These are phyloP conservation scores for Eucalyptus grandis DNA, from an alignment of 345 rosid genomes.

Conservation along the genomic window DNA sequence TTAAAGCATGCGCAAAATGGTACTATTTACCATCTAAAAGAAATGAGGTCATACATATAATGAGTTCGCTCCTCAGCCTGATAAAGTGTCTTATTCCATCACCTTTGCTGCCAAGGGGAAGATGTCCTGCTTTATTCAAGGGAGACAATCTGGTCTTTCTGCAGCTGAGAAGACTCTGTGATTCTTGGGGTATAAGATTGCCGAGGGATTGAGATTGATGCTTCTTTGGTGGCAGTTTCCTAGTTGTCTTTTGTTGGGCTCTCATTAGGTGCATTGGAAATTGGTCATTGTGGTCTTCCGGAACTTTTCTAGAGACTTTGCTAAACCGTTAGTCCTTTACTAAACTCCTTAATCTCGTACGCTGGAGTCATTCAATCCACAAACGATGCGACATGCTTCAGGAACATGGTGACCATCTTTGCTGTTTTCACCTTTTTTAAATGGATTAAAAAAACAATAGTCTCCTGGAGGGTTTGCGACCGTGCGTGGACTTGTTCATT, in stretches of 20 bases:
- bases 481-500: neutral
- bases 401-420: neutral
- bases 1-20: neutral
- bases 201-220: neutral
- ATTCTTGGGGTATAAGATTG: neutral
- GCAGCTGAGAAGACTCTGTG: neutral
- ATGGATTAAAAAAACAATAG: neutral
- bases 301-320: neutral
- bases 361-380: neutral
- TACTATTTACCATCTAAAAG: neutral
- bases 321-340: neutral
- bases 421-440: neutral
- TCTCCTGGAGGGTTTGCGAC: neutral
- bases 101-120: neutral
- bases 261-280: neutral
- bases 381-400: neutral
- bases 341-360: neutral
- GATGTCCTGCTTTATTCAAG: neutral
- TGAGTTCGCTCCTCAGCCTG: neutral
- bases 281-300: neutral
- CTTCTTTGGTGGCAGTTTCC: neutral
- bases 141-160: neutral
- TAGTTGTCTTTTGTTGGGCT: neutral
- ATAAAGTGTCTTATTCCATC: neutral
- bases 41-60: neutral